Conservation (phyloP, 305 asterid genomes). For the Solanum hybrid region DNA sequence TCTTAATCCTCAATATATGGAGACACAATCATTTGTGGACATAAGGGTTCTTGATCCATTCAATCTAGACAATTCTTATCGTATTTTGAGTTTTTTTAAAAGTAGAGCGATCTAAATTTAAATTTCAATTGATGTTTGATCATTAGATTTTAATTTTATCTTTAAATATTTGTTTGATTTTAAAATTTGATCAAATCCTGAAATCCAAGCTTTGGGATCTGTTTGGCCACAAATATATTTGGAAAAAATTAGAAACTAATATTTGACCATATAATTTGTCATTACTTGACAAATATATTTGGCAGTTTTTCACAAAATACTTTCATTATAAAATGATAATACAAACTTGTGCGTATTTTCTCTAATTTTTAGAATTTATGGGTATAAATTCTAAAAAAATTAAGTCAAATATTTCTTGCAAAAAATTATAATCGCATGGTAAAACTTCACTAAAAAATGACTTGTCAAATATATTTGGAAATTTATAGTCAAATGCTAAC, state of each 20-base stretch:
- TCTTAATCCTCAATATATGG: not conserved
- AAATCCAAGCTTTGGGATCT: not conserved
- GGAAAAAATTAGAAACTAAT: too few species aligned
- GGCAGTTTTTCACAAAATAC: not conserved
- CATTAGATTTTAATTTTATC: not conserved
- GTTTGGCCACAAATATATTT: not conserved
- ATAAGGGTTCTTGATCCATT: not conserved
- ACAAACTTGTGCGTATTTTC: not conserved
- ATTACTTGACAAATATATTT: not conserved
- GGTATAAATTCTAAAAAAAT: too few species aligned
- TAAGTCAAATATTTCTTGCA: not conserved
- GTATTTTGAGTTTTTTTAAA: fast-evolving
- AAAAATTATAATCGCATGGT: not conserved
- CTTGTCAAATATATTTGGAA: not conserved
- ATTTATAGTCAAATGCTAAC: not conserved
- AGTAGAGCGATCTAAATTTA: not conserved
- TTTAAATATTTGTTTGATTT: not conserved
- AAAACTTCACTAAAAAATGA: not conserved
- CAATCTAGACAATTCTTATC: not conserved
- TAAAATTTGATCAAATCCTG: not conserved
- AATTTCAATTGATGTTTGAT: not conserved
- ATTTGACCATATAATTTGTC: too few species aligned
- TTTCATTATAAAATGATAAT: not conserved
- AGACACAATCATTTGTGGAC: not conserved
- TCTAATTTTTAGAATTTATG: not conserved